Base-by-base conservation (phyloP, 768 basidiomycete genomes). In the Xanthoconium stramineum region DNA sequence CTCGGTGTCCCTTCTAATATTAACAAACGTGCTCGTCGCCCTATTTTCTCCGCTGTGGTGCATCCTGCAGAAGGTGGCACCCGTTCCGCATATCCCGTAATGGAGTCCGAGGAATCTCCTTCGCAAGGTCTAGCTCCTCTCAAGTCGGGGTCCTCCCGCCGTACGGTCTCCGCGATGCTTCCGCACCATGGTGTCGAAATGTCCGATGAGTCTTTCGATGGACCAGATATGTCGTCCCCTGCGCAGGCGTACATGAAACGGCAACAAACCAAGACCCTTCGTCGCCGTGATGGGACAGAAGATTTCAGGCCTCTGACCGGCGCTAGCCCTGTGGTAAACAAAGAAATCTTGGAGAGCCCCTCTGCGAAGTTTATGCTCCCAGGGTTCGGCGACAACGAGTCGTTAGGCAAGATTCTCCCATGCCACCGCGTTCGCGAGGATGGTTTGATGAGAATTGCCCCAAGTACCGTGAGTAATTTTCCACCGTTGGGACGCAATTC, bases 381-480 rank as follows among this genome's bases (percentile, higher is more conserved):
- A 28, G 91, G 94, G 0, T 97, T 95, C 72, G 90, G 95, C 15
- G 93, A 94, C 63, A 94, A 94, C 65, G 97, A 99, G 70, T 84
- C 89, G 38, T 79, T 86, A 57, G 96, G 96, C 38, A 99, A 98
- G 75, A 83, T 95, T 61, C 71, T 99, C 57, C 95, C 95, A 33
- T 99, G 97, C 72, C 88, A 93, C 68, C 84, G 88, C 49, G 95
- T 97, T 47, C 86, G 87, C 44, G 95, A 98, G 66, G 97, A 99
- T 66, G 96, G 97, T 4, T 70, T 99, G 50, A 96, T 98, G 85
- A 83, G 97, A 62, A 90, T 99, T 58, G 86, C 79, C 38, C 72
- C 80, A 32, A 72, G 83, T 60, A 98, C 94, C 59, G 94, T 97
- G 65, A 68, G 84, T 79, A 10, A 43, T 57, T 44, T 9, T 1